These are phyloP conservation scores for Candida rishiriensis DNA, from an alignment of 805 yeast genomes.

Conservation along the genomic window DNA sequence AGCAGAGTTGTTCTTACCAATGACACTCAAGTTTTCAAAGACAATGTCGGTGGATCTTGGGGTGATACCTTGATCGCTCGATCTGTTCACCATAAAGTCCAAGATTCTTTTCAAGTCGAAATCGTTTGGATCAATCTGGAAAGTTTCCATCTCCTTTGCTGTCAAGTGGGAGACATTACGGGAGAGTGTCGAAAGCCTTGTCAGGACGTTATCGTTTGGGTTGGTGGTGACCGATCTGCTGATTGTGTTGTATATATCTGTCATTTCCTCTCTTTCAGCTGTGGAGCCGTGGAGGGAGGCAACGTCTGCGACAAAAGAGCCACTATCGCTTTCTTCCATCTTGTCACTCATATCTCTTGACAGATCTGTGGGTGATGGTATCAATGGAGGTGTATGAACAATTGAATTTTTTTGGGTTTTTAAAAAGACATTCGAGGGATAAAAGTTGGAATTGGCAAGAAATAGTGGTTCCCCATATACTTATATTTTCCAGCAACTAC, in stretches of 20 bases:
- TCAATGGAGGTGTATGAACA: no score
- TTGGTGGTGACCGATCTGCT: conserved; percentile 7
- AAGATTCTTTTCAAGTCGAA: conserved; percentile 38
- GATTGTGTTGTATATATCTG: conserved; percentile 6
- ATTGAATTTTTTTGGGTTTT: no score
- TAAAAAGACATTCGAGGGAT: no score
- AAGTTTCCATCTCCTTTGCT: conserved; percentile 15
- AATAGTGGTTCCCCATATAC: no score
- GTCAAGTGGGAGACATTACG: conserved; percentile 16
- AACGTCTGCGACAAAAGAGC: no score
- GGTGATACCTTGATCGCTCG: conserved; percentile 41
- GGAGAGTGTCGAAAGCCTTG: conserved; percentile 15
- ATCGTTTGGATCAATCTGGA: conserved; percentile 21
- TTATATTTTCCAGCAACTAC: no score
- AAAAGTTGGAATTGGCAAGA: no score
- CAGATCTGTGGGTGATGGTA: no score
- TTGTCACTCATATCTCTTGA: no score
- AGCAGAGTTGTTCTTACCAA: conserved; percentile 21
- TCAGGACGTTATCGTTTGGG: conserved; percentile 14
- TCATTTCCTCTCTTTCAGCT: neutral
- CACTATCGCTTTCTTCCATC: no score
- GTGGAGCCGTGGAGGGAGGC: no score
- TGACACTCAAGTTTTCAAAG: conserved; percentile 35
- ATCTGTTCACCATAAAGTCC: conserved; percentile 32
- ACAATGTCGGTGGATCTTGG: conserved; percentile 34